Base-by-base conservation (phyloP, 2,329 filamentous ascomycete species). In the Tolypocladium tropicale region DNA sequence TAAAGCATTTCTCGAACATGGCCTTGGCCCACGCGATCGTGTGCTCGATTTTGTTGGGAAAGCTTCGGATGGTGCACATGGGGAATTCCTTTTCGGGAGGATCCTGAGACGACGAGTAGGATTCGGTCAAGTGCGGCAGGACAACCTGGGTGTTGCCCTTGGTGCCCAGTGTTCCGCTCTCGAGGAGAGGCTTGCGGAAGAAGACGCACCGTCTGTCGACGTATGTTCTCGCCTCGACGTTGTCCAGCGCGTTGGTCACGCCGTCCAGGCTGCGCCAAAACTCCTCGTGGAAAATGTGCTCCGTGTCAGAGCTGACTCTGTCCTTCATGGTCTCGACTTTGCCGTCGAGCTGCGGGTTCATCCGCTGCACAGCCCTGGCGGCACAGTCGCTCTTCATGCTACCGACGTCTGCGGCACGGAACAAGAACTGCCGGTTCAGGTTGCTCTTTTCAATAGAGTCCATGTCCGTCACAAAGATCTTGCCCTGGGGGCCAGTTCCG, bases 391-490 rank as follows among this genome's bases (percentile, higher is more conserved):
- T 97, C 88, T 99, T 99, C 76, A 96, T 84, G 64, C 90, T 86
- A 41, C 94, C 94, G 50, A 99, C 95, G 72, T 99, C 93, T 68
- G 90, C 90, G 50, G 91, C 79, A 55, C 94, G 84, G 83, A 99
- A 99, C 21, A 99, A 74, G 76, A 99, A 99, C 67, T 99, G 94
- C 48, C 94, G 83, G 77, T 99, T 99, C 54, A 99, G 78, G 70
- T 99, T 99, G 77, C 93, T 97, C 82, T 93, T 96, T 76, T 99
- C 94, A 64, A 99, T 99, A 55, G 92, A 92, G 68, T 99, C 94
- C 85, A 96, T 97, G 70, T 99, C 94, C 16, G 95, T 97, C 53
- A 99, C 89, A 57, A 78, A 90, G 66, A 99, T 95, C 72, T 88
- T 88, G 65, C 94, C 94, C 52, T 91, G 82, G 3, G 90, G 89